Evolutionary conservation across 1,139 yeast genomes (phyloP), one percentile per base, ranked within the genome.

Genomic region (Candida sp.): DNA sequence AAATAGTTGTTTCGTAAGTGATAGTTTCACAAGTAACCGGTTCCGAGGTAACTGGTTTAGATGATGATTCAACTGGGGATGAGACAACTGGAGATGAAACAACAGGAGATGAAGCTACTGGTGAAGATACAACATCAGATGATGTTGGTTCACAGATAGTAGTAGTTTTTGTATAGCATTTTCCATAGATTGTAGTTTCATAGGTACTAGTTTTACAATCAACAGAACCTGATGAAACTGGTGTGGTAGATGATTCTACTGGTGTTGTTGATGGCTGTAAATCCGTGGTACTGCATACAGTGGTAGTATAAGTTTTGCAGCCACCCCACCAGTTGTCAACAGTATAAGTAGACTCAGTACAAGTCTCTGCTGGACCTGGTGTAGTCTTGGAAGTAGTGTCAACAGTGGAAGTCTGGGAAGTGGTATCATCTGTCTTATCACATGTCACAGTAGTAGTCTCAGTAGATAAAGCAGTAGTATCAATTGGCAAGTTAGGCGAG

Each of bases 1-100:
- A 6, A 25, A 25, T 25, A 9, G 29, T 25, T 6, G 29, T 25
- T 9, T 25, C 29, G 29, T 25, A 5, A 19, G 36, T 21, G 2
- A 43, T 40, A 12, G 42, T 29, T 29, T 5, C 21, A 22, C 38
- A 43, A n/a, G 29, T 29, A 5, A 30, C 32, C n/a, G 32, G 22
- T 5, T 33, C 36, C 4, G 33, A 21, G n/a, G 5, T 11, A 33
- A 33, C 35, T 25, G 29, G 29, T 3, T 25, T 25, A 33, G 35
- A 33, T n/a, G 35, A 33, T 33, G 21, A 11, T 7, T 6, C 35
- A 9, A 19, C 35, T 6, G 35, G 35, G 5, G 35, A n/a, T 27
- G 30, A 27, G 30, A 27, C 30, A 27, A 27, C 30, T 2, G 35
- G 21, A 33, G 35, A 33, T 12, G 35, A 33, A 33, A 33, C 35